Evolutionary conservation across 2,329 filamentous ascomycete genomes (phyloP), one percentile per base, ranked within the genome.

Genomic region (Phaeosphaeria sp.): DNA sequence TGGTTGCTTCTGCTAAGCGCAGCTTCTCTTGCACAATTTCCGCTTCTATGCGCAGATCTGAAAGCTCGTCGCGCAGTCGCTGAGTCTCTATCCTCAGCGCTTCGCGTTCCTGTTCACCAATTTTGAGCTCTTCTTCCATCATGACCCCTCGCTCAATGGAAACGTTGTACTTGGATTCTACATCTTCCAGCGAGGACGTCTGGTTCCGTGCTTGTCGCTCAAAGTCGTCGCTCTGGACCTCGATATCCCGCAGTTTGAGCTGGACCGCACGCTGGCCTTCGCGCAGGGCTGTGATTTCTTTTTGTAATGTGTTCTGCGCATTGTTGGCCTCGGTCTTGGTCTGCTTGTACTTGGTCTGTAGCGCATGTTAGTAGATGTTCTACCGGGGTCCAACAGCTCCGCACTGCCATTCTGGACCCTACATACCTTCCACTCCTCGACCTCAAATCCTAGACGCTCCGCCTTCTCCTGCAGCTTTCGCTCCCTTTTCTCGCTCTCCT

Each of bases 141-240:
- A 99, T 87, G 23, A 99, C 95, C 10, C 86, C 89, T 53, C 94
- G 85, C 80, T 99, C 95, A 67, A 99, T 96, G 4, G 93, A 88
- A 55, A 96, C 87, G 76, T 97, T 98, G 79, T 95, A 97, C 79
- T 98, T 99, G 62, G 91, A 94, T 79, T 99, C 95, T 77, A 99
- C 84, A 74, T 99, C 95, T 79, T 99, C 95, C 61, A 98, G 86
- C 50, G 94, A 97, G 46, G 93, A 97, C 36, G 92, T 93, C 25
- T 94, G 97, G 78, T 97, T 95, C 68, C 95, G 89, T 66, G 95
- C 94, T 80, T 98, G 94, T 65, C 93, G 89, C 82, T 99, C 95
- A 75, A 94, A 97, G 78, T 99, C 95, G 82, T 99, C 95, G 80
- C 98, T 99, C 75, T 91, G 92, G 54, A 99, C 95, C 79, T 99